These are phyloP conservation scores for Boletus semigastroideus DNA, from an alignment of 1,284 basidiomycete species.

Conservation along the genomic window DNA sequence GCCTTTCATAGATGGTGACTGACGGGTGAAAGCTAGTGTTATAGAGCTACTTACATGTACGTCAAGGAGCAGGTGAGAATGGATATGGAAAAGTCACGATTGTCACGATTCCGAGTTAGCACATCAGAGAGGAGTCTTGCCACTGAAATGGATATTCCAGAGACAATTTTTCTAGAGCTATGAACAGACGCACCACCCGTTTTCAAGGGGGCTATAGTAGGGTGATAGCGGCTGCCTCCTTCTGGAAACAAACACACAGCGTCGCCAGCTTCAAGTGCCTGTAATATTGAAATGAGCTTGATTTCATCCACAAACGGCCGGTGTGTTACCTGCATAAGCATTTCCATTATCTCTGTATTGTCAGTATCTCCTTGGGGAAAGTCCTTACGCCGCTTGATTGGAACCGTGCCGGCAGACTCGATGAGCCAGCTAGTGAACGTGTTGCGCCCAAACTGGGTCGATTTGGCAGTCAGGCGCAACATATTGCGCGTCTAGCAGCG, in stretches of 20 bases:
- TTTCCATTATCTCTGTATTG: constrained; percentile 67
- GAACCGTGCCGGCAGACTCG: constrained; percentile 81
- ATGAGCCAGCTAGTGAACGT: constrained; percentile 90
- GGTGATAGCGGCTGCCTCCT: constrained; percentile 80
- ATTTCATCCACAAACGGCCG: neutral
- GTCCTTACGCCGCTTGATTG: constrained; percentile 76
- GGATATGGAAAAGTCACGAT: constrained; percentile 69
- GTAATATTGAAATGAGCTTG: neutral
- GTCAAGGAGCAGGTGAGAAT: constrained; percentile 80
- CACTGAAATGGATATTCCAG: constrained; percentile 42
- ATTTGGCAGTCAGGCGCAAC: constrained; percentile 80
- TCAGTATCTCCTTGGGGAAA: constrained; percentile 52
- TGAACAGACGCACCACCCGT: constrained; percentile 62
- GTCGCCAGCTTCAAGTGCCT: constrained; percentile 78
- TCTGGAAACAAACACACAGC: constrained; percentile 83
- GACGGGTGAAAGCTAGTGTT: neutral
- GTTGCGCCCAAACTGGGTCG: constrained; percentile 76
- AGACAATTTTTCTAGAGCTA: neutral
- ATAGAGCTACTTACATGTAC: constrained; percentile 57
- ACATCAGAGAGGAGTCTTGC: constrained; percentile 79
- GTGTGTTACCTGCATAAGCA: constrained; percentile 57
- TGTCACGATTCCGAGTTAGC: constrained; percentile 65
- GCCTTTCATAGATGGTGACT: constrained; percentile 33
- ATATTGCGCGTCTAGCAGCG: constrained; percentile 58
- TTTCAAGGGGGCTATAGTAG: constrained; percentile 78